A percentile compares a stretch with the other conserved stretches of the same genome.
These are phyloP conservation scores for Dipodascus geniculatus DNA, from an alignment of 805 yeast genomes.

Conservation along the genomic window DNA sequence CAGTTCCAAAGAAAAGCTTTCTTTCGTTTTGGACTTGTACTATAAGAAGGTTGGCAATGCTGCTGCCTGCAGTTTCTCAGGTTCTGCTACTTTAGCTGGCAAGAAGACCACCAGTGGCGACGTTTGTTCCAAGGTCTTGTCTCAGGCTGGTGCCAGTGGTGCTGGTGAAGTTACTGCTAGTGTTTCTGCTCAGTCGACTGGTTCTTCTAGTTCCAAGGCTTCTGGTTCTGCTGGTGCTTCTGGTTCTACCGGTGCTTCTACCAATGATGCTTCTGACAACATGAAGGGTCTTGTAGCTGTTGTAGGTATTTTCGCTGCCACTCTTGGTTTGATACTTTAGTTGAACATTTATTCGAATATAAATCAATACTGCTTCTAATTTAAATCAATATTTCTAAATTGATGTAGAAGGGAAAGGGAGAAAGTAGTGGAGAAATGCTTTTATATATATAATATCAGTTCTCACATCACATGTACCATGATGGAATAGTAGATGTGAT, in stretches of 20 bases:
- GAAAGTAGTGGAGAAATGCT: no score
- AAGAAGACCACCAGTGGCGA: slow-evolving; percentile 31
- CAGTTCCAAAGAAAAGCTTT: slow-evolving; percentile 54
- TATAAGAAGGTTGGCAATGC: slow-evolving; percentile 35
- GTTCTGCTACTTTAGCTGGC: slow-evolving; percentile 47
- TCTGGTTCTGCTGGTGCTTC: slow-evolving; percentile 18
- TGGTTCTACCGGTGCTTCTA: slow-evolving; percentile 16
- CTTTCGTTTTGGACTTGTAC: slow-evolving; percentile 55
- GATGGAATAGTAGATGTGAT: no score
- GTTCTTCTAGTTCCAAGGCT: slow-evolving; percentile 16
- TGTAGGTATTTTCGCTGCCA: neutral
- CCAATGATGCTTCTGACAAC: slow-evolving; percentile 16
- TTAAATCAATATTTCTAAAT: no score
- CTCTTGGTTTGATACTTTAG: neutral
- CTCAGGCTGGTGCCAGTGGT: slow-evolving; percentile 62
- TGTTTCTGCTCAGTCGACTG: slow-evolving; percentile 25
- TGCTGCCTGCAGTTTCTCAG: slow-evolving; percentile 60
- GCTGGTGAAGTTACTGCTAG: slow-evolving; percentile 41
- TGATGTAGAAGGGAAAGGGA: no score
- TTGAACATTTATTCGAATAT: neutral
- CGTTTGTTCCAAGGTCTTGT: slow-evolving; percentile 41
- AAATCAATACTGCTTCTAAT: no score
- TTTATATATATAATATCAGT: no score
- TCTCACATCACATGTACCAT: no score
- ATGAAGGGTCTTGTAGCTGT: neutral